Evolutionary conservation across 768 basidiomycete genomes (phyloP).

Genomic region (Lyophyllum decastes): DNA sequence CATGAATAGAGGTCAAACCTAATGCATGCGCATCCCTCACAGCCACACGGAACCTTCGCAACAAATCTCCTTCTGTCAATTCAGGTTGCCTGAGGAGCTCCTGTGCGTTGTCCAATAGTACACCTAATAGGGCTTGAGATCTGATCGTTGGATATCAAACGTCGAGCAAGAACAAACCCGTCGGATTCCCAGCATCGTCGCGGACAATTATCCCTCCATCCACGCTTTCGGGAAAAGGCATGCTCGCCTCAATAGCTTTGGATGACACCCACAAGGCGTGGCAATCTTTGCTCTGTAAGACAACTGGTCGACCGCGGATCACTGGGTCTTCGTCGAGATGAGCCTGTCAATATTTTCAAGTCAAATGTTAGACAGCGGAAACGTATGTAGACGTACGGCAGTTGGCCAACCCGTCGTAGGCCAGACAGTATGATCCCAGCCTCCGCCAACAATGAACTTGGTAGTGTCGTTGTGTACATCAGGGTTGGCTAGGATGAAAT

Average conservation of each 20-base stretch:
- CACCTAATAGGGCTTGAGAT: slow-evolving; percentile 41
- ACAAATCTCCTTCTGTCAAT: slow-evolving; percentile 63
- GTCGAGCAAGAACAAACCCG: slow-evolving; percentile 45
- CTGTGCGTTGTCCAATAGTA: slow-evolving; percentile 88
- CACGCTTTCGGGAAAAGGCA: slow-evolving; percentile 64
- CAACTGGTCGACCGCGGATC: slow-evolving; percentile 67
- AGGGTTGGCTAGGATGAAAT: slow-evolving; percentile 59
- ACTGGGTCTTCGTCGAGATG: slow-evolving; percentile 74
- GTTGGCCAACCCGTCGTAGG: slow-evolving; percentile 61
- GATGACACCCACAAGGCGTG: slow-evolving; percentile 89
- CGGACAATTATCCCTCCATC: slow-evolving; percentile 83
- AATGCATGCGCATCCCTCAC: slow-evolving; percentile 66
- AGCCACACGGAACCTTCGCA: slow-evolving; percentile 60
- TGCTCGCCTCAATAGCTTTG: slow-evolving; percentile 54
- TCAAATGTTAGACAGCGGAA: background rate
- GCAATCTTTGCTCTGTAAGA: slow-evolving; percentile 83
- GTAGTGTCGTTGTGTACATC: slow-evolving; percentile 58
- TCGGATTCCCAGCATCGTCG: slow-evolving; percentile 65
- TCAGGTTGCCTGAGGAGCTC: slow-evolving; percentile 64
- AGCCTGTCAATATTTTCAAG: slow-evolving; percentile 39
- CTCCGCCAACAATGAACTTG: slow-evolving; percentile 75
- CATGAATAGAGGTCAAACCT: slow-evolving; percentile 85
- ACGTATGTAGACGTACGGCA: slow-evolving; percentile 46
- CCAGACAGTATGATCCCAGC: slow-evolving; percentile 92
- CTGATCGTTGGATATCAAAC: slow-evolving; percentile 7